Percentiles rank a stretch among this genome's conserved stretches.
Conservation (phyloP, 2,329 filamentous ascomycete genomes). For the Sclerotinia trifoliorum region DNA sequence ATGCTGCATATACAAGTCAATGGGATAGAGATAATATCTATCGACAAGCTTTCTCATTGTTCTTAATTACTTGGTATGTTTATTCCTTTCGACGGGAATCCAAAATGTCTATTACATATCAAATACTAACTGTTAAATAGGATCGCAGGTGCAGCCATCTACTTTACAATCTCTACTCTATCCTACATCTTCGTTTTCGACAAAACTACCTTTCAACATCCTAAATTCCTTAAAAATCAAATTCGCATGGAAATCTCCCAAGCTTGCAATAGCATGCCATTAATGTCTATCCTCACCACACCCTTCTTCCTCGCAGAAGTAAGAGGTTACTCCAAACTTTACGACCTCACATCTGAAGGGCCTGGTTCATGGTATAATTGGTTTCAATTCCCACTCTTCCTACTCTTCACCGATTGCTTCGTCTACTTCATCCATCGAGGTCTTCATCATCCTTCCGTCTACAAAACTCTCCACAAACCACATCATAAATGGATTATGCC, state of each 20-base stretch:
- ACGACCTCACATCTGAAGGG: slow-evolving; percentile 73
- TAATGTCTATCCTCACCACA: slow-evolving; percentile 78
- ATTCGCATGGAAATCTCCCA: slow-evolving; percentile 82
- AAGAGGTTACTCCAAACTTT: slow-evolving; percentile 81
- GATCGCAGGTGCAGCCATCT: slow-evolving; percentile 80
- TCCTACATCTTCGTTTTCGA: slow-evolving; percentile 92
- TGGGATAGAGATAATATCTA: slow-evolving; percentile 75
- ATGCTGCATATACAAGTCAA: slow-evolving; percentile 76
- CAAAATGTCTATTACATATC: no score
- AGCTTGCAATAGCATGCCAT: slow-evolving; percentile 71
- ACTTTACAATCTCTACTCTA: slow-evolving; percentile 78
- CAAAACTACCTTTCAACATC: slow-evolving; percentile 83
- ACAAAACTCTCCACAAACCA: slow-evolving; percentile 91
- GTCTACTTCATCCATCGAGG: slow-evolving; percentile 92
- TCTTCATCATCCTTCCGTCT: slow-evolving; percentile 75
- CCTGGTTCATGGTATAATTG: slow-evolving; percentile 76
- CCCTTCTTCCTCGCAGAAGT: slow-evolving; percentile 82
- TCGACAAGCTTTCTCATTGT: slow-evolving; percentile 74
- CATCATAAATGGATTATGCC: slow-evolving; percentile 99
- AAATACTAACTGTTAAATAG: slow-evolving; percentile 46
- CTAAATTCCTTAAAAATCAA: slow-evolving; percentile 94
- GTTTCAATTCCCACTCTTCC: slow-evolving; percentile 82
- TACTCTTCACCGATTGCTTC: slow-evolving; percentile 82
- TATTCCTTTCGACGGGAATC: no score
- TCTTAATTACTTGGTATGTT: slow-evolving; percentile 79